Evolutionary conservation across 495 filamentous ascomycete genomes (phyloP).

Genomic region (Lophiostoma macrostomum): DNA sequence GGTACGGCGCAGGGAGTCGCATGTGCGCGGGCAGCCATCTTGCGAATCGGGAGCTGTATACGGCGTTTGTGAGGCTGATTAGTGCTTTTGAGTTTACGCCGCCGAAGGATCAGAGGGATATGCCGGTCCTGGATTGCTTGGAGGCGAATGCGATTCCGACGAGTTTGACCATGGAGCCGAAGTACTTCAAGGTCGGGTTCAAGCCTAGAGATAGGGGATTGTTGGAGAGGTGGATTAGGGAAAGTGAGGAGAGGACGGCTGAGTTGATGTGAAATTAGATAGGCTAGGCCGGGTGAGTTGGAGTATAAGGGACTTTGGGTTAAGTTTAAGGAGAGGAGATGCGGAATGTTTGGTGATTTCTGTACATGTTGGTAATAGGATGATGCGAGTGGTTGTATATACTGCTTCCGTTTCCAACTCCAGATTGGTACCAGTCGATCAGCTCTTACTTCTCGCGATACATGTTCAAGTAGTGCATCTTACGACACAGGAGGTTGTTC

Average conservation of each 20-base stretch:
- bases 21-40: constrained; percentile 33
- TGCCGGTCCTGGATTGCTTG: constrained; percentile 57
- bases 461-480: too few species aligned
- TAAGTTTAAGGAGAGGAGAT: too few species aligned
- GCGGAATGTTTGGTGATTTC: too few species aligned
- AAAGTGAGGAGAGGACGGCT: constrained; percentile 55
- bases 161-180: constrained; percentile 66
- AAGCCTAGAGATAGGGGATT: constrained; percentile 45
- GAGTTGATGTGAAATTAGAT: constrained; percentile 42
- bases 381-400: too few species aligned
- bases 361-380: too few species aligned
- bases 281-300: not conserved
- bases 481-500: too few species aligned
- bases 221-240: constrained; percentile 49
- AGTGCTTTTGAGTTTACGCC: constrained; percentile 59
- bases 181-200: constrained; percentile 59
- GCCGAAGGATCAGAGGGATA: constrained; percentile 50
- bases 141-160: constrained; percentile 63
- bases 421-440: too few species aligned
- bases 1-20: constrained; percentile 54
- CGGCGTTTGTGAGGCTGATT: constrained; percentile 65
- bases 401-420: too few species aligned
- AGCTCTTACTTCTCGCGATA: too few species aligned
- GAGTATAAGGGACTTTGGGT: not conserved
- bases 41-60: constrained; percentile 38